Evolutionary conservation across 805 yeast species (phyloP).

Genomic region (Ogataea paraovalis): DNA sequence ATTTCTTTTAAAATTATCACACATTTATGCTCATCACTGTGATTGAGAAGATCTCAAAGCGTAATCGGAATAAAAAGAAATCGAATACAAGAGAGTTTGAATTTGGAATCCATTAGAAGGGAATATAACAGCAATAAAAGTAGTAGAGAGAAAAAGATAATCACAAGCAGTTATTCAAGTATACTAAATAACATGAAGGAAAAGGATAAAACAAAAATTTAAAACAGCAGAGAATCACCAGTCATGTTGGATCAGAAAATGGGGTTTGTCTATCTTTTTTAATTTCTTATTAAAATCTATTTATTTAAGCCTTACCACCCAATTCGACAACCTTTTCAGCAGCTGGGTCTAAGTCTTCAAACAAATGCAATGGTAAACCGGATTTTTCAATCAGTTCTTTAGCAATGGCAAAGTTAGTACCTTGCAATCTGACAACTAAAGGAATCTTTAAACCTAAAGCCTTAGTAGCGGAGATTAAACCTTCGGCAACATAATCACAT

Average conservation of each 20-base stretch:
- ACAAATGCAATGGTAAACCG: slow-evolving; percentile 88
- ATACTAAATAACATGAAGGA: not conserved
- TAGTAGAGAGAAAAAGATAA: not conserved
- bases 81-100: not conserved
- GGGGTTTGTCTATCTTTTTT: not conserved
- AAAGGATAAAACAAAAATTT: not conserved
- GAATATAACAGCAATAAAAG: slow-evolving; percentile 1
- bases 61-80: too few species aligned
- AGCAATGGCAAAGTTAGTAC: slow-evolving; percentile 91
- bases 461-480: slow-evolving; percentile 92
- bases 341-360: slow-evolving; percentile 93
- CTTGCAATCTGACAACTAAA: slow-evolving; percentile 97
- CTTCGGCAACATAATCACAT: slow-evolving; percentile 98
- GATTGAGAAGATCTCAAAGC: too few species aligned
- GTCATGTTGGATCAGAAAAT: too few species aligned
- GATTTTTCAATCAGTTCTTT: slow-evolving; percentile 80
- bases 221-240: not conserved
- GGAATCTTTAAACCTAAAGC: slow-evolving; percentile 88
- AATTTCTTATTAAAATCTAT: not conserved
- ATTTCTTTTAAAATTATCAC: not conserved
- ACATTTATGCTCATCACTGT: too few species aligned
- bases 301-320: slow-evolving; percentile 20
- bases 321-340: slow-evolving; percentile 91
- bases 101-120: not conserved
- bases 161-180: not conserved